These are phyloP conservation scores for Eutrema japonicum DNA, from an alignment of 345 rosid genomes.

Conservation along the genomic window DNA sequence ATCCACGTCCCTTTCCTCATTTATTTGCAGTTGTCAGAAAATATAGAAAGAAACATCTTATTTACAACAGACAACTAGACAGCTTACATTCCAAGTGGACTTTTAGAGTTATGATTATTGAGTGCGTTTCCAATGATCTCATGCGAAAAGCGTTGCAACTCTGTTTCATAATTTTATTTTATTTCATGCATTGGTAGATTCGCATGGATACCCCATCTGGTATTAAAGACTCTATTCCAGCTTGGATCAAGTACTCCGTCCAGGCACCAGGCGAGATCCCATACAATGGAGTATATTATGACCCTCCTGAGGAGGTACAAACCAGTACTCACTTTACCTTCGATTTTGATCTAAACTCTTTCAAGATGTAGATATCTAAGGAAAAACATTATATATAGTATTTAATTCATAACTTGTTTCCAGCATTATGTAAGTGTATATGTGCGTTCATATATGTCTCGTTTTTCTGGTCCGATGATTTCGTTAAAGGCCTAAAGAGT, in stretches of 20 bases:
- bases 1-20: conserved; percentile 10
- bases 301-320: conserved; percentile 87
- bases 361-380: conserved; percentile 24
- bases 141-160: conserved; percentile 12
- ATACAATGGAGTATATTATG: conserved; percentile 91
- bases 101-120: background rate
- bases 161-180: background rate
- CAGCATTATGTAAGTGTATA: conserved; percentile 21
- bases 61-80: conserved; percentile 1
- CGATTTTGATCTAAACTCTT: conserved; percentile 4
- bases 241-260: conserved; percentile 97
- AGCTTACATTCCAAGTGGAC: conserved; percentile 1
- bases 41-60: conserved; percentile 2
- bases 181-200: conserved; percentile 59
- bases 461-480: conserved; percentile 19
- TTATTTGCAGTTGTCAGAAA: conserved; percentile 18
- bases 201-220: conserved; percentile 97
- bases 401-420: conserved; percentile 5
- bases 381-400: conserved; percentile 17
- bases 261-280: conserved; percentile 97
- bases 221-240: conserved; percentile 94
- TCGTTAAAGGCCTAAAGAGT: conserved; percentile 31
- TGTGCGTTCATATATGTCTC: conserved; percentile 22
- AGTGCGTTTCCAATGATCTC: background rate
- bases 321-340: conserved; percentile 23